phyloP scores from a whole-genome alignment of 2,329 filamentous ascomycete genomes.

The Alternaria sp. region DNA sequence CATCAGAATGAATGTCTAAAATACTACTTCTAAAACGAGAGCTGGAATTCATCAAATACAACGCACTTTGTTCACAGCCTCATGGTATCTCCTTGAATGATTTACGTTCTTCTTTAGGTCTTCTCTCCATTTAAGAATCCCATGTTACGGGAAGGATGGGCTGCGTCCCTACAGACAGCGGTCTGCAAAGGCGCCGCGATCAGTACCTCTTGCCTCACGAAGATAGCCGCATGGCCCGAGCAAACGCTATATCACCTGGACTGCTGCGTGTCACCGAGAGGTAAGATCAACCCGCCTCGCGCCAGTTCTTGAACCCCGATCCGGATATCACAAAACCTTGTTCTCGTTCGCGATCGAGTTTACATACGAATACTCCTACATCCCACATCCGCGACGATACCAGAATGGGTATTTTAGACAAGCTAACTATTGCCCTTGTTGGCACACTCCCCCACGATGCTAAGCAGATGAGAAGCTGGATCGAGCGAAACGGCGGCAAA shows the following conservation, averaged over 20 bases:
- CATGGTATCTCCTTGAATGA: neutral
- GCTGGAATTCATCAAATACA: neutral
- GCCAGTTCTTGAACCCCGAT: neutral
- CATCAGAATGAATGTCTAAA: neutral
- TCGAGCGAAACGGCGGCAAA: slow-evolving; percentile 67
- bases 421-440: slow-evolving; percentile 63
- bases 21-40: neutral
- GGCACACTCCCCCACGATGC: slow-evolving; percentile 62
- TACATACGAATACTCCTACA: neutral
- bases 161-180: neutral
- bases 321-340: neutral
- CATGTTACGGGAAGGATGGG: neutral
- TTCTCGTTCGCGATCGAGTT: neutral
- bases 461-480: slow-evolving; percentile 71
- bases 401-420: slow-evolving; percentile 59
- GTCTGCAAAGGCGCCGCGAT: neutral
- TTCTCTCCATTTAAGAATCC: neutral
- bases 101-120: neutral
- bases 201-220: slow-evolving; percentile 22
- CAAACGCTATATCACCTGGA: slow-evolving; percentile 22
- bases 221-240: neutral
- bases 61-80: neutral
- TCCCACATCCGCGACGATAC: neutral
- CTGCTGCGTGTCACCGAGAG: slow-evolving; percentile 10
- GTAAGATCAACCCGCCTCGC: slow-evolving; percentile 15